phyloP scores from a whole-genome alignment of 176 grass and related monocot species.

The Carex cristatella region DNA sequence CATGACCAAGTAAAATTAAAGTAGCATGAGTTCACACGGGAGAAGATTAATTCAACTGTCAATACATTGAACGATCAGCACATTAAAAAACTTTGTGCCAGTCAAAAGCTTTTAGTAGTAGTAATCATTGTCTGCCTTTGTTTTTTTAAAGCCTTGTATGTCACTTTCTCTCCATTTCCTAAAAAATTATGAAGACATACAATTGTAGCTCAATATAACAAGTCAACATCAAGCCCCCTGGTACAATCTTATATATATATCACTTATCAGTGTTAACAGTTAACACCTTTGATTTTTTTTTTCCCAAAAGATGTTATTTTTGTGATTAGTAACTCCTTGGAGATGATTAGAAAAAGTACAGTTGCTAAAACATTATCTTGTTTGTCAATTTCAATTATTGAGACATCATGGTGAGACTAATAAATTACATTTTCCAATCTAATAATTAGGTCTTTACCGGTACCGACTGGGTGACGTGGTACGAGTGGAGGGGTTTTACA shows the following conservation, averaged over 20 bases:
- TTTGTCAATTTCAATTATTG: not conserved
- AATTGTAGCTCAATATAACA: too few relatives aligned
- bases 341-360: not conserved
- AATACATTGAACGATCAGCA: too few relatives aligned
- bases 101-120: not conserved
- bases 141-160: not conserved
- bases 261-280: not conserved
- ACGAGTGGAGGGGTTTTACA: constrained; percentile 67
- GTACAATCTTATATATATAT: not conserved
- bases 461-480: constrained; percentile 79
- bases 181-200: too few relatives aligned
- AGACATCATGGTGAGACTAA: not conserved
- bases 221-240: not conserved
- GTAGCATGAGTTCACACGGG: constrained; percentile 12
- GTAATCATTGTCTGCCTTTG: not conserved
- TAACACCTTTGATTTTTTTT: not conserved
- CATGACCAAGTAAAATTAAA: not conserved
- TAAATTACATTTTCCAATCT: not conserved
- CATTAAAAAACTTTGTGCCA: not conserved
- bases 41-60: not conserved
- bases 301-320: not conserved
- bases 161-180: not conserved
- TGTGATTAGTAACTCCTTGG: not conserved
- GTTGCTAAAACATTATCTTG: not conserved
- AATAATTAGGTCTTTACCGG: constrained; percentile 55